Evolutionary conservation across 2,329 filamentous ascomycete genomes (phyloP).

Genomic region (Coniochaeta ligniaria): DNA sequence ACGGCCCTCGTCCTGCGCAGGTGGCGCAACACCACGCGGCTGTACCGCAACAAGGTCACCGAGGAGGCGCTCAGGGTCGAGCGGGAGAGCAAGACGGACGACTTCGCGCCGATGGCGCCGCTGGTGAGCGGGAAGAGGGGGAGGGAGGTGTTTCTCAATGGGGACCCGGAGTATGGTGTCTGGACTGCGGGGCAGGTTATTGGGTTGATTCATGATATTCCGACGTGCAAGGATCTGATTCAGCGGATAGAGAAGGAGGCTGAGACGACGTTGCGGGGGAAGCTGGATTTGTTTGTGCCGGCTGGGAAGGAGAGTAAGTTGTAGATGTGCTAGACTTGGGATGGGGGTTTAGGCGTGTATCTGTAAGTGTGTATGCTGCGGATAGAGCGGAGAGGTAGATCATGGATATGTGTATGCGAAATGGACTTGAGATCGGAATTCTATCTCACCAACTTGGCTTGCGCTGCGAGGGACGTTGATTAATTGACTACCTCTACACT

Average conservation of each 20-base stretch:
- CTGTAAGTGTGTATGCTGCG: background rate
- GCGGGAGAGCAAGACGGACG: conserved; percentile 70
- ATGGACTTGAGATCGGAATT: background rate
- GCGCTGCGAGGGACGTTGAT: no score
- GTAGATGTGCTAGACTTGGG: conserved; percentile 23
- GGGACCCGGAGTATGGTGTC: conserved; percentile 84
- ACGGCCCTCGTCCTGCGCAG: conserved; percentile 80
- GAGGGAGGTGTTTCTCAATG: conserved; percentile 83
- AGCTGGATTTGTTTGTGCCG: conserved; percentile 45
- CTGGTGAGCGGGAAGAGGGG: conserved; percentile 88
- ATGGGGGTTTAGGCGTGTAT: background rate
- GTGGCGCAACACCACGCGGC: conserved; percentile 86
- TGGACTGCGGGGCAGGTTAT: conserved; percentile 98
- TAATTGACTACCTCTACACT: no score
- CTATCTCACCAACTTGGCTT: no score
- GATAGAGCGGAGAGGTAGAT: background rate
- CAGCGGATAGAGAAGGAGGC: conserved; percentile 73
- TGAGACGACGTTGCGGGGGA: conserved; percentile 55
- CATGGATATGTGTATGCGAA: no score
- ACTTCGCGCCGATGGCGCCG: conserved; percentile 83
- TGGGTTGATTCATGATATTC: conserved; percentile 76
- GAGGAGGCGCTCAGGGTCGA: conserved; percentile 77
- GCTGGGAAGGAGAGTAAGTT: conserved; percentile 43
- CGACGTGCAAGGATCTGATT: conserved; percentile 63
- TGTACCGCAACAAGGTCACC: conserved; percentile 88